Percentiles rank a stretch among this genome's conserved stretches.
phyloP scores from a whole-genome alignment of 2,329 filamentous ascomycete genomes.

The Davidsoniella neocaledoniae region DNA sequence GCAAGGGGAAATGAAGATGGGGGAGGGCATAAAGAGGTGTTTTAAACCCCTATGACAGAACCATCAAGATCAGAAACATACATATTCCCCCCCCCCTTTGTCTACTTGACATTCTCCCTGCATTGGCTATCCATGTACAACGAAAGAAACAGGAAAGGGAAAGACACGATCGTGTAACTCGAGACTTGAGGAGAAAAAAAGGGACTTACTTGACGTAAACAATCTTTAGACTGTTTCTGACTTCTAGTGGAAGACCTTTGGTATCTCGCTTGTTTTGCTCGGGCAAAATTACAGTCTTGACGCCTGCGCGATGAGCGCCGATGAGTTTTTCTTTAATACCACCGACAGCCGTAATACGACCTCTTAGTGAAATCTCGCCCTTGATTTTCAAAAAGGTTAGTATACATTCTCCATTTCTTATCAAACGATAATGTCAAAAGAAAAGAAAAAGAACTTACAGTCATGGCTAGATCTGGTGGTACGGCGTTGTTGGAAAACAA shows the following conservation, averaged over 20 bases:
- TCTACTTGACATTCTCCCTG: too few relatives aligned
- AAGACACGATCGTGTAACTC: background rate
- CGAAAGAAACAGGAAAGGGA: background rate
- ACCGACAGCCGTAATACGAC: constrained; percentile 81
- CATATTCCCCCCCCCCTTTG: too few relatives aligned
- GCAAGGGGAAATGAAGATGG: too few relatives aligned
- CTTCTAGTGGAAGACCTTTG: constrained; percentile 78
- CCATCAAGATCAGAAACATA: too few relatives aligned
- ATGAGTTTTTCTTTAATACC: constrained; percentile 99
- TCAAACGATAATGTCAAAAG: constrained; percentile 1
- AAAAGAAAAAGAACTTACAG: constrained; percentile 31
- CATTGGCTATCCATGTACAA: background rate
- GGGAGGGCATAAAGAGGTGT: too few relatives aligned
- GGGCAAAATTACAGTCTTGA: constrained; percentile 84
- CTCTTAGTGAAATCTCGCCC: constrained; percentile 63
- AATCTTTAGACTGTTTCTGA: constrained; percentile 73
- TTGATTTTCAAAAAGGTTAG: constrained; percentile 17
- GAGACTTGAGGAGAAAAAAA: constrained; percentile 10
- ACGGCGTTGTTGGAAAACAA: constrained; percentile 76
- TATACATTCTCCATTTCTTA: background rate
- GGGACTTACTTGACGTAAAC: constrained; percentile 64
- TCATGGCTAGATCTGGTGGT: constrained; percentile 90
- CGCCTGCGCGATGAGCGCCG: constrained; percentile 77
- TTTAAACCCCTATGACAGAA: too few relatives aligned
- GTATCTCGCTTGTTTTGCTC: constrained; percentile 82